These are phyloP conservation scores for Fusarium buxicola DNA, from an alignment of 2,329 filamentous ascomycete species.

Conservation along the genomic window DNA sequence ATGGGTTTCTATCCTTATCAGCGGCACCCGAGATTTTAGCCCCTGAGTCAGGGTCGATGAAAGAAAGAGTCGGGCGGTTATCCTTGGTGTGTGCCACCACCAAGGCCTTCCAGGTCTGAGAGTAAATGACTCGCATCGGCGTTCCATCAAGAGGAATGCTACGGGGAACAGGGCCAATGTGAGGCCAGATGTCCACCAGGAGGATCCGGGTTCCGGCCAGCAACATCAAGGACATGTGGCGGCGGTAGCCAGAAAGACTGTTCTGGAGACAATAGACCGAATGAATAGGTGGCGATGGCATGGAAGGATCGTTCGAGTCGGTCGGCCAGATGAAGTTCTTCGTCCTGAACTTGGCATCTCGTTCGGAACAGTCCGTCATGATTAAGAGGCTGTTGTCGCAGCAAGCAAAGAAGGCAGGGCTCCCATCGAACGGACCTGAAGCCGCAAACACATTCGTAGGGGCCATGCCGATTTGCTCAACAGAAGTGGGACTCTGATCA, in stretches of 20 bases:
- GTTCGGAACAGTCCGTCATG: conserved; percentile 53
- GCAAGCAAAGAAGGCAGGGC: conserved; percentile 55
- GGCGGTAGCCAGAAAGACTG: conserved; percentile 53
- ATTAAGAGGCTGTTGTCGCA: conserved; percentile 62
- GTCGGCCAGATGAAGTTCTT: conserved; percentile 64
- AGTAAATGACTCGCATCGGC: conserved; percentile 66
- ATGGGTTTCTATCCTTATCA: conserved; percentile 55
- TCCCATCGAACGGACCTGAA: conserved; percentile 40
- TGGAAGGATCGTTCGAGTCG: conserved; percentile 59
- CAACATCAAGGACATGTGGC: conserved; percentile 60
- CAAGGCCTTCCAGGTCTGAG: conserved; percentile 62
- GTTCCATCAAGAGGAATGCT: conserved; percentile 60
- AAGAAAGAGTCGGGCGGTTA: conserved; percentile 62
- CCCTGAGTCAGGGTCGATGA: conserved; percentile 68
- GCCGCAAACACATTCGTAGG: conserved; percentile 51
- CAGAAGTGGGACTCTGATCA: conserved; percentile 43
- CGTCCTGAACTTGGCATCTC: conserved; percentile 49
- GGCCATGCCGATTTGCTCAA: conserved; percentile 52
- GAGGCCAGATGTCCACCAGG: conserved; percentile 63
- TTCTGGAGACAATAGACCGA: conserved; percentile 58
- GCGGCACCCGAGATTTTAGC: conserved; percentile 60
- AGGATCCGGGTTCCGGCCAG: conserved; percentile 63
- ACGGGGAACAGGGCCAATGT: conserved; percentile 61
- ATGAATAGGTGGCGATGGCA: conserved; percentile 61
- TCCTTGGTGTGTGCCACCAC: conserved; percentile 63